These are phyloP conservation scores for Fusarium fujikuroi DNA, from an alignment of 2,329 filamentous ascomycete species.

Conservation along the genomic window DNA sequence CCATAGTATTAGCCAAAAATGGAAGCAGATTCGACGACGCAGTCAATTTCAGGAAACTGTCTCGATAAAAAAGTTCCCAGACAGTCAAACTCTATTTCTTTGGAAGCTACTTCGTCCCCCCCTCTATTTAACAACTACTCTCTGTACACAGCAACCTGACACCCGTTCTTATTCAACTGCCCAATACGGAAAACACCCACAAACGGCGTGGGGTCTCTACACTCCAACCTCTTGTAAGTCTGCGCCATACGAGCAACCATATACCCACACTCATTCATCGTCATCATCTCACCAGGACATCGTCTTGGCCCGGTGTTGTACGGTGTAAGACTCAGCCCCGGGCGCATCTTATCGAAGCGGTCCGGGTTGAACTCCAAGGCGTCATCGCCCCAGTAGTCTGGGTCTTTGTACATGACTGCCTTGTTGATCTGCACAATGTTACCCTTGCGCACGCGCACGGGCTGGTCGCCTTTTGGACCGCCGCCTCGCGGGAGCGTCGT, in stretches of 20 bases:
- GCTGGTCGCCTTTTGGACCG: not conserved
- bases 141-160: not conserved
- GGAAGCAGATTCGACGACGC: not conserved
- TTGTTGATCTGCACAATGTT: constrained; percentile 6
- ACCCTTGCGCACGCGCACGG: constrained; percentile 1
- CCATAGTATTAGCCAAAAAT: not conserved
- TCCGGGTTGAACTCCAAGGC: constrained; percentile 2
- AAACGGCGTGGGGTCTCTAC: not conserved
- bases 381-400: constrained; percentile 2
- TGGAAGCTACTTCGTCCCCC: rapidly evolving
- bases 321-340: not conserved
- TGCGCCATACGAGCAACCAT: constrained; percentile 5
- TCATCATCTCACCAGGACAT: constrained; percentile 11
- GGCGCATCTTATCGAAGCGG: not conserved
- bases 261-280: constrained; percentile 1
- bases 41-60: not conserved
- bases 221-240: not conserved
- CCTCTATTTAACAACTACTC: not conserved
- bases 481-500: not conserved
- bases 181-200: constrained; percentile 11
- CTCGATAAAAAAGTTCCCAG: not conserved
- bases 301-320: constrained; percentile 1
- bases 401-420: constrained; percentile 9
- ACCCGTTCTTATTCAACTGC: constrained; percentile 7
- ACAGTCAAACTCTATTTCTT: not conserved